Conservation (phyloP, 202 grass and related monocot species). For the Zizania palustris region DNA sequence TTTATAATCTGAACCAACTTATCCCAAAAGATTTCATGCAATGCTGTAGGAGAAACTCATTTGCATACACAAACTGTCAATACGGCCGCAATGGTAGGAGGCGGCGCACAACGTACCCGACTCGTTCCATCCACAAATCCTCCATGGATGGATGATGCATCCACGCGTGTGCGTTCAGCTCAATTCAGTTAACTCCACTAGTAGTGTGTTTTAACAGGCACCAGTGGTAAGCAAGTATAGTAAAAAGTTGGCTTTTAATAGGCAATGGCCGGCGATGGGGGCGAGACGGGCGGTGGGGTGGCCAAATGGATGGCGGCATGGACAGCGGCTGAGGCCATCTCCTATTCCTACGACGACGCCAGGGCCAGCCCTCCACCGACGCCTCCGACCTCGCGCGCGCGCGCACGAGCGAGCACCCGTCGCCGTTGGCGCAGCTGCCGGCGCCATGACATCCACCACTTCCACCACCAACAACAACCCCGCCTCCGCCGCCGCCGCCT, state of each 20-base stretch:
- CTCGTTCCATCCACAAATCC: no score
- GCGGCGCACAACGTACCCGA: no score
- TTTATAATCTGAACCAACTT: no score
- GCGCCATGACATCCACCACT: slow-evolving; percentile 41
- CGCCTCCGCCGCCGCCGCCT: neutral
- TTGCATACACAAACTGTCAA: no score
- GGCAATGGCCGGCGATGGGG: slow-evolving; percentile 13
- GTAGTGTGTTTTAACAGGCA: no score
- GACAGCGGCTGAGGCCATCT: slow-evolving; percentile 34
- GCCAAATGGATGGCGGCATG: slow-evolving; percentile 26
- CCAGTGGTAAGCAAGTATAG: no score
- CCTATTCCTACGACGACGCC: slow-evolving; percentile 65
- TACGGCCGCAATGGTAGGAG: no score
- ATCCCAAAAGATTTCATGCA: no score
- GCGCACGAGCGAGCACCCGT: neutral
- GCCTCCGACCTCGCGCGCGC: slow-evolving; percentile 40
- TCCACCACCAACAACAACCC: slow-evolving; percentile 34
- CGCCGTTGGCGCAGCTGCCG: slow-evolving; percentile 33
- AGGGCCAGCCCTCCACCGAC: slow-evolving; percentile 44
- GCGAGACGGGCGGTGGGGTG: neutral
- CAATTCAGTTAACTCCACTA: no score
- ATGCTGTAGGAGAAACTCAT: no score
- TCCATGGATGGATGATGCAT: no score
- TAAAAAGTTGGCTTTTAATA: slow-evolving; percentile 44
- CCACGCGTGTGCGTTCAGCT: no score